Conservation (phyloP, 805 yeast genomes). For the Tetrapisispora taiwanensis region DNA sequence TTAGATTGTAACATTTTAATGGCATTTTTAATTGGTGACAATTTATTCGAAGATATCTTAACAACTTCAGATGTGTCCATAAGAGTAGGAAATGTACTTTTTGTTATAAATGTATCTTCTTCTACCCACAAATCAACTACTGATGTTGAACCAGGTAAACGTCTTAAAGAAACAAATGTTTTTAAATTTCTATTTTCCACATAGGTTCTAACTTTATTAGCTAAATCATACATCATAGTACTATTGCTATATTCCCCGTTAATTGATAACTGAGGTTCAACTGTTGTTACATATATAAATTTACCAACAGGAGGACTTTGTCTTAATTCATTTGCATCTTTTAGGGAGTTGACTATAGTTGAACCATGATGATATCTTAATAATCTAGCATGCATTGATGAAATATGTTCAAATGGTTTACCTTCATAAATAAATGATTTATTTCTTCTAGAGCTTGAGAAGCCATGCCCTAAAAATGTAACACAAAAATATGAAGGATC, state of each 20-base stretch:
- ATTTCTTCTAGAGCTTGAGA: conserved; percentile 67
- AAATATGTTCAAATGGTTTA: conserved; percentile 74
- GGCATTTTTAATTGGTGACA: conserved; percentile 84
- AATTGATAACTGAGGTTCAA: conserved; percentile 41
- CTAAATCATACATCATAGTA: conserved; percentile 29
- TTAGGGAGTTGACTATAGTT: conserved; percentile 47
- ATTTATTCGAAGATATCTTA: conserved; percentile 35
- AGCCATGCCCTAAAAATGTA: conserved; percentile 73
- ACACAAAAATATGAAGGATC: conserved; percentile 74
- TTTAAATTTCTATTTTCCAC: conserved; percentile 65
- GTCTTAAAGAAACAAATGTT: conserved; percentile 57
- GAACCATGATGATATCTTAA: conserved; percentile 75
- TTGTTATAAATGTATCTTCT: conserved; percentile 69
- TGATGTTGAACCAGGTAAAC: conserved; percentile 62
- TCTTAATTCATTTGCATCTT: conserved; percentile 42
- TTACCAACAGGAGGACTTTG: conserved; percentile 57
- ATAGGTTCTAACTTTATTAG: conserved; percentile 58
- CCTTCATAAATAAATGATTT: conserved; percentile 79
- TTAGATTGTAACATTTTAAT: conserved; percentile 53
- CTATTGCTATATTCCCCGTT: conserved; percentile 37
- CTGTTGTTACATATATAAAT: conserved; percentile 59
- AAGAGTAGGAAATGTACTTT: conserved; percentile 72
- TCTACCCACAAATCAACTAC: conserved; percentile 81
- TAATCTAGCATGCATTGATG: conserved; percentile 70
- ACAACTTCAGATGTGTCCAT: conserved; percentile 75